These are phyloP conservation scores for Arthrinium puccinioides DNA, from an alignment of 2,329 filamentous ascomycete species.

Conservation along the genomic window DNA sequence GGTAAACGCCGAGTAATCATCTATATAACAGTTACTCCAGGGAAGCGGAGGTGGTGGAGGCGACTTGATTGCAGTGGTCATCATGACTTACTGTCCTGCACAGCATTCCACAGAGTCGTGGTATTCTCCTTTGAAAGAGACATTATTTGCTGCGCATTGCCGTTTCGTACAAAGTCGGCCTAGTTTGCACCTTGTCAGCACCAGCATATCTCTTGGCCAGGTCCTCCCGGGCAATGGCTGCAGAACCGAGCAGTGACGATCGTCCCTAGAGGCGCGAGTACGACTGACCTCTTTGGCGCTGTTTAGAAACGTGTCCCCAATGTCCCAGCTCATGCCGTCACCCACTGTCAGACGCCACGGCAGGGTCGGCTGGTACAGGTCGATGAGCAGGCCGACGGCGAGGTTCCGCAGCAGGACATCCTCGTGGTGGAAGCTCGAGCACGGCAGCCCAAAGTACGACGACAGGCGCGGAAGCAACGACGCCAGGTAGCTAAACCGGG, in stretches of 20 bases:
- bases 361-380: conserved; percentile 47
- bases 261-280: no score
- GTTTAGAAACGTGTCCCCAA: conserved; percentile 57
- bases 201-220: no score
- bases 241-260: no score
- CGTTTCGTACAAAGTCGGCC: conserved; percentile 83
- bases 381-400: conserved; percentile 32
- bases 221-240: no score
- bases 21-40: conserved; percentile 37
- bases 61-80: no score
- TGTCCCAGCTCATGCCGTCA: conserved; percentile 51
- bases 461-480: conserved; percentile 48
- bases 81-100: conserved; percentile 57
- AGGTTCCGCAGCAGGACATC: conserved; percentile 25
- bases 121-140: conserved; percentile 78
- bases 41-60: not conserved
- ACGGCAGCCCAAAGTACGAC: conserved; percentile 44
- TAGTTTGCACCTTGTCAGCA: no score
- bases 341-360: conserved; percentile 49
- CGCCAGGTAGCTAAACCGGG: conserved; percentile 53
- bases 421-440: conserved; percentile 51
- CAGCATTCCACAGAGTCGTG: conserved; percentile 72
- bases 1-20: conserved; percentile 66
- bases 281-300: conserved; percentile 51
- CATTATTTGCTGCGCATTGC: conserved; percentile 86